Evolutionary conservation across 192 early-diverging fungal species (phyloP).

Genomic region (Backusella psychrophila): DNA sequence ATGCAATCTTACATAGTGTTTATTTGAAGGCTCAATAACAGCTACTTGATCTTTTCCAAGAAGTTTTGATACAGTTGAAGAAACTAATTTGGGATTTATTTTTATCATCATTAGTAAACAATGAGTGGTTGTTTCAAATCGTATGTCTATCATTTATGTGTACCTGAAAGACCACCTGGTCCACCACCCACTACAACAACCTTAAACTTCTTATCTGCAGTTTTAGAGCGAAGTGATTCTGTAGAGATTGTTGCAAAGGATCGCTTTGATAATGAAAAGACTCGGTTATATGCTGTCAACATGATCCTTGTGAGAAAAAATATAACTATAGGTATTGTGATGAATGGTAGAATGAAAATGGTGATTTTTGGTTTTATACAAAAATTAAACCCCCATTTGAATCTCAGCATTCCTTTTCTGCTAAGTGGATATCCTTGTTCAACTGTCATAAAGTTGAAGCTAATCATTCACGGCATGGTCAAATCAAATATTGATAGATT

Average conservation of each 20-base stretch:
- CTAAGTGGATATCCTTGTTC: not conserved
- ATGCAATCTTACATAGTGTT: slow-evolving; percentile 57
- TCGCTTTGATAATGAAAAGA: slow-evolving; percentile 3
- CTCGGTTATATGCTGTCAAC: slow-evolving; percentile 16
- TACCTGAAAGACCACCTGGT: slow-evolving; percentile 51
- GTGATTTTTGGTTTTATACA: not conserved
- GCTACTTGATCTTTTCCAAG: slow-evolving; percentile 65
- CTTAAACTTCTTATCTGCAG: slow-evolving; percentile 37
- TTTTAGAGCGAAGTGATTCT: not conserved
- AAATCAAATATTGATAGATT: not conserved
- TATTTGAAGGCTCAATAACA: slow-evolving; percentile 69
- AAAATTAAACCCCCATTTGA: not conserved
- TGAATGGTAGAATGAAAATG: not conserved
- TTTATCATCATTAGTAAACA: not conserved
- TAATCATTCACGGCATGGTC: not conserved
- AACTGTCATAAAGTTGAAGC: not conserved
- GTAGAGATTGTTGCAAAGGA: slow-evolving; percentile 24
- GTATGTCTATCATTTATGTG: not conserved
- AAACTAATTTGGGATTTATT: slow-evolving; percentile 41
- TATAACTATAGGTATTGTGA: not conserved
- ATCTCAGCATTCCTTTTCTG: not conserved
- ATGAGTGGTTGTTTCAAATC: not conserved
- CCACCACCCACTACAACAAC: slow-evolving; percentile 59
- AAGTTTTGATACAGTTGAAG: slow-evolving; percentile 61
- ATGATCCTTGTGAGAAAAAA: not conserved